Base-by-base conservation (phyloP, 257 asterid genomes). In the Eucommia ulmoides region DNA sequence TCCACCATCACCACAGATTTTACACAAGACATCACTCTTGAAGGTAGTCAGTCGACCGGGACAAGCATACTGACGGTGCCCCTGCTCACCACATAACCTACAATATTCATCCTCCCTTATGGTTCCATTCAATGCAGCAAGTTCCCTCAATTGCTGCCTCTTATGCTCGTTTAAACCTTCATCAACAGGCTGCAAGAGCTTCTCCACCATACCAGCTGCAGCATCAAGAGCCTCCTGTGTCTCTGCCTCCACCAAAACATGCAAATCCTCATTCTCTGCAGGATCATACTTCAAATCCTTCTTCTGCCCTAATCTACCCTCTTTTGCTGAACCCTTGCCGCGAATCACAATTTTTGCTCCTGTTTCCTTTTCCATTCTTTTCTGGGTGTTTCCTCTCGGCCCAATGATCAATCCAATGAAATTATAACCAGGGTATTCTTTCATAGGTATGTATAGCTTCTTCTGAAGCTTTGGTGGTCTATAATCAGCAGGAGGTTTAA, bases 361-460 rank as follows among this genome's bases (percentile, higher is more conserved):
- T 17, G 71, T 66, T 64, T 71, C 65, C 56, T 63, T 66, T 41
- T 71, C 74, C 78, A 71, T 71, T 35, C 56, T 63, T 68, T 71
- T 71, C 52, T 62, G 78, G 14, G 68, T 71, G 60, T 55, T 71
- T n/a, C 78, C 78, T 50, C 68, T 63, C 1, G 74, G 78, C 18
- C 78, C 78, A 51, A 71, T 66, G 48, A 71, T 71, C 18, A 71
- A 60, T 20, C 78, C 74, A 33, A 66, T 49, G 22, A 71, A 71
- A 23, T 66, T 71, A 55, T 71, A 71, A 1, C 53, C 45, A 1
- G 77, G 77, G 49, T 62, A 50, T 51, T 62, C 62, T 59, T 58
- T 62, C 49, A 24, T 50, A 0, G 77, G 77, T 23, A 71, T 22
- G 23, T 53, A 66, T 25, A 71, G 35, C 58, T 66, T 71, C 73